Conservation (phyloP, 129 eudicot species). For the carrot (Daucus carota) region DH1_v3.0 NC_030387.2:34891501-34892000, state of each 20-base stretch:
- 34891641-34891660: conserved; percentile 16
- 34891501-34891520: not conserved
- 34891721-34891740: conserved; percentile 19
- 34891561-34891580: not conserved
- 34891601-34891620: not conserved
- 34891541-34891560: not conserved
- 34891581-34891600: not conserved
- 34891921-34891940: conserved; percentile 58
- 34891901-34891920: conserved; percentile 54
- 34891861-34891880: conserved; percentile 62
- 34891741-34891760: conserved; percentile 43
- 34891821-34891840: conserved; percentile 68
- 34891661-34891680: conserved; percentile 16
- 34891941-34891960: conserved; percentile 55
- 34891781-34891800: conserved; percentile 65
- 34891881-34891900: conserved; percentile 48
- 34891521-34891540: not conserved
- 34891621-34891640: conserved; percentile 8
- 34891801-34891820: conserved; percentile 46
- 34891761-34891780: conserved; percentile 66
- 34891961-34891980: conserved; percentile 82
- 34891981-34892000: conserved; percentile 59
- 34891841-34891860: conserved; percentile 70
- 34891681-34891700: conserved; percentile 24
- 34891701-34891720: conserved; percentile 29